Evolutionary conservation across 192 early-diverging fungal genomes (phyloP).

Genomic region (Lobosporangium transversale): DNA sequence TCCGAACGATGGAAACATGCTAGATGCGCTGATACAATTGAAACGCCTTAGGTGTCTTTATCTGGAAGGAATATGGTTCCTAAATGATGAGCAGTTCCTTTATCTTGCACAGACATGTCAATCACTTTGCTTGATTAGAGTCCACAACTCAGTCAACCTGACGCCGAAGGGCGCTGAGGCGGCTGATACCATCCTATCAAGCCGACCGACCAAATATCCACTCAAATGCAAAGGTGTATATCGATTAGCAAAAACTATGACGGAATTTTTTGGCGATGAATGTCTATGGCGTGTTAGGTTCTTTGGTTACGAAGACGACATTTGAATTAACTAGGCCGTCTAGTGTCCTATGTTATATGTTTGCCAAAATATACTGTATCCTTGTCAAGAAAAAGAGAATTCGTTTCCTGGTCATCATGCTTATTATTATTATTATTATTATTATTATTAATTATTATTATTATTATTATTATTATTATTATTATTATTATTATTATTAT

Average conservation of each 20-base stretch:
- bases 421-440: background rate
- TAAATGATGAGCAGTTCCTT: slow-evolving; percentile 1
- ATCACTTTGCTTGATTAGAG: slow-evolving; percentile 6
- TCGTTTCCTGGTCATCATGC: no score
- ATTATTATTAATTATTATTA: background rate
- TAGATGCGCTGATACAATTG: background rate
- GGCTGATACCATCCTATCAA: slow-evolving; percentile 11
- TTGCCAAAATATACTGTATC: no score
- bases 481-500: background rate
- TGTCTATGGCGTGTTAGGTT: background rate
- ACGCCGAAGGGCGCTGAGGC: slow-evolving; percentile 9
- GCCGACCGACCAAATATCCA: slow-evolving; percentile 14
- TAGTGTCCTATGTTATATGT: no score
- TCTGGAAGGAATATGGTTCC: slow-evolving; percentile 14
- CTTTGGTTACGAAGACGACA: slow-evolving; percentile 17
- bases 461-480: background rate
- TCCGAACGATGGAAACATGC: background rate
- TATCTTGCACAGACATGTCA: background rate
- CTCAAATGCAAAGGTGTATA: slow-evolving; percentile 13
- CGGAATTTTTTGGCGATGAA: background rate
- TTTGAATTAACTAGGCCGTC: no score
- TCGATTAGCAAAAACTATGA: background rate
- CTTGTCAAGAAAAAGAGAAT: no score
- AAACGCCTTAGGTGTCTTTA: slow-evolving; percentile 1
- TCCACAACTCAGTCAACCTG: slow-evolving; percentile 7